phyloP scores from a whole-genome alignment of 192 early-diverging fungal species.

The Backusella macrospora region DNA sequence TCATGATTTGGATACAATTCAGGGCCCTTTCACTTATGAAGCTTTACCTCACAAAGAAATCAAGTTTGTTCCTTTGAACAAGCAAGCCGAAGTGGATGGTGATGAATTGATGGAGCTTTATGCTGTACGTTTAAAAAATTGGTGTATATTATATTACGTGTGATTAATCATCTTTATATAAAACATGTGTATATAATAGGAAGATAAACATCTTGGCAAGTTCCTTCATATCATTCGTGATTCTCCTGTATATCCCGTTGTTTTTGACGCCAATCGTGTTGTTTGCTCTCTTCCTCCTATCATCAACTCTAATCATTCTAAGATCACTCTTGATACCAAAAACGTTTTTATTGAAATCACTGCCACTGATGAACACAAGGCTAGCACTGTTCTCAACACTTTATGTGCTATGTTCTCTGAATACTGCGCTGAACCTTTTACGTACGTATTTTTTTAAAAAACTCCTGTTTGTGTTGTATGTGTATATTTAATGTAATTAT shows the following conservation, averaged over 20 bases:
- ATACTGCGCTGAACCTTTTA: conserved; percentile 90
- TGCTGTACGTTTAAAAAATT: conserved; percentile 51
- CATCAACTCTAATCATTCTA: conserved; percentile 98
- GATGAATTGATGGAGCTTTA: conserved; percentile 91
- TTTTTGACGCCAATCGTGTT: conserved; percentile 80
- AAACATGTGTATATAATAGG: conserved; percentile 32
- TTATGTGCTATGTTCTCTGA: conserved; percentile 95
- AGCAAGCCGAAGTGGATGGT: conserved; percentile 84
- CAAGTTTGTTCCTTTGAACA: conserved; percentile 91
- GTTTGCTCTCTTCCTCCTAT: conserved; percentile 97
- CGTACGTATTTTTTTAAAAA: conserved; percentile 54
- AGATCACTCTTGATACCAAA: conserved; percentile 91
- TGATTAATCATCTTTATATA: background rate
- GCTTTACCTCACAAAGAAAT: conserved; percentile 90
- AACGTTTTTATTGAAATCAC: conserved; percentile 99
- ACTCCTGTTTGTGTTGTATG: background rate
- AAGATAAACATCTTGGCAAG: conserved; percentile 82
- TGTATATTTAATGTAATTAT: background rate
- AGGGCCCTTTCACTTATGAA: conserved; percentile 96
- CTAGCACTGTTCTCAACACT: conserved; percentile 90
- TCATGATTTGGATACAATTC: conserved; percentile 94
- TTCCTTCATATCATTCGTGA: conserved; percentile 94
- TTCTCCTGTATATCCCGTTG: conserved; percentile 87
- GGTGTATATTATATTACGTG: background rate
- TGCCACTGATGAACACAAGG: conserved; percentile 95